Evolutionary conservation across 2,329 filamentous ascomycete genomes (phyloP).

Genomic region (Bipolaris gigantea): DNA sequence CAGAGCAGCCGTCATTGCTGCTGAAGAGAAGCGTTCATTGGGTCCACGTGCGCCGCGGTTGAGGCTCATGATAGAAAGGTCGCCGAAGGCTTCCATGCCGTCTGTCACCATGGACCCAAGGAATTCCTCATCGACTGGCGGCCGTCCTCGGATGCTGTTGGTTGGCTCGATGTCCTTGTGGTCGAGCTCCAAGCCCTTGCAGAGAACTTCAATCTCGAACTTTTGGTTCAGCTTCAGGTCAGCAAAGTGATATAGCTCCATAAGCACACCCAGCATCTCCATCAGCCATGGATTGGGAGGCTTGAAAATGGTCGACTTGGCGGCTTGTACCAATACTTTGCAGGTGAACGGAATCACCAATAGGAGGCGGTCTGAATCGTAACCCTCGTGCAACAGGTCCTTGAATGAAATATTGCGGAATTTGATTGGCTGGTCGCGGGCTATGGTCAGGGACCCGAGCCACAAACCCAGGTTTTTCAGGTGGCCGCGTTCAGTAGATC

Average conservation of each 20-base stretch:
- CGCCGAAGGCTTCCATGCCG: conserved; percentile 78
- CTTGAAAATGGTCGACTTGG: conserved; percentile 82
- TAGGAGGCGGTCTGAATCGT: conserved; percentile 86
- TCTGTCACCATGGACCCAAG: conserved; percentile 61
- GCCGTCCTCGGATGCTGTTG: conserved; percentile 78
- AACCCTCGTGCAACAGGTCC: conserved; percentile 88
- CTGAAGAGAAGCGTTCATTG: conserved; percentile 73
- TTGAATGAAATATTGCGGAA: conserved; percentile 98
- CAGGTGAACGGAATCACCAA: conserved; percentile 97
- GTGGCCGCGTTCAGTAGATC: conserved; percentile 81
- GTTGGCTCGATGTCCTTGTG: conserved; percentile 90
- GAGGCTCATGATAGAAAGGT: conserved; percentile 63
- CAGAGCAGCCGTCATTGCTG: conserved; percentile 75
- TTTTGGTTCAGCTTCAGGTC: conserved; percentile 96
- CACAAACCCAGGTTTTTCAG: conserved; percentile 92
- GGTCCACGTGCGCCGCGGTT: conserved; percentile 65
- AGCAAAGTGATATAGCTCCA: conserved; percentile 90
- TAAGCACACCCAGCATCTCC: conserved; percentile 88
- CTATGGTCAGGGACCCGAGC: conserved; percentile 90
- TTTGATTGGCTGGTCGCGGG: conserved; percentile 91
- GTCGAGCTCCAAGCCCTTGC: conserved; percentile 88
- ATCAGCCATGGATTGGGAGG: conserved; percentile 97
- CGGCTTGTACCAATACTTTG: conserved; percentile 87
- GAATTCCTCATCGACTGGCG: conserved; percentile 62
- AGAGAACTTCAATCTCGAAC: conserved; percentile 97